Base-by-base conservation (phyloP, 1,284 basidiomycete species). In the Vanrija humicola region DNA sequence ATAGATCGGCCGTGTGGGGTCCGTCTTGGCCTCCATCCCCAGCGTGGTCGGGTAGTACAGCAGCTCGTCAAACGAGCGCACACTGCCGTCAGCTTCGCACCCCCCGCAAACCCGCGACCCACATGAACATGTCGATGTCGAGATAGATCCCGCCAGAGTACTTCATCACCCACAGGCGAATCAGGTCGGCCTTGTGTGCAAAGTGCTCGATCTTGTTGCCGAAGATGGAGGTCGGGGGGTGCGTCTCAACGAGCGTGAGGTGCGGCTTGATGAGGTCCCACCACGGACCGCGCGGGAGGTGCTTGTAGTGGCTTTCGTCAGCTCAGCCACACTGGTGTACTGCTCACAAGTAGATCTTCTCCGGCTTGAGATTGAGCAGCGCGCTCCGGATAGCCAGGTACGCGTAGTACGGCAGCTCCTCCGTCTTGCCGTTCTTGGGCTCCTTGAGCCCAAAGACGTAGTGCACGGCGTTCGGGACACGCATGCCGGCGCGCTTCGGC, bases 141-240 rank as follows among this genome's bases (percentile, higher is more conserved):
- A 80, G 69, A 56, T 80, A 80, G 21, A 80, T 77, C 9, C 80
- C 80, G 5, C 80, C 79, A 5, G 68, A 66, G 50, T 67, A 58
- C 52, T 73, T 66, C 61, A 77, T 67, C 34, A 69, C 70, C 44
- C 70, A 58, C 55, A 79, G 54, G 55, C 74, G 56, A 54, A 74
- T 49, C 46, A 74, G 64, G 56, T 78, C 77, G 28, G 70, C 69
- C 52, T 74, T 71, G 59, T 78, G 77, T 9, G 77, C 77, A 53
- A 77, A 78, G 59, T 78, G 73, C 6, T 59, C 55, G 23, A 59
- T 10, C 25, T 74, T 46, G 34, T 63, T 62, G 3, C 75, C 75
- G 46, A 71, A 69, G 46, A 75, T 68, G 19, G 61, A 38, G 10
- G 68, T 56, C 1, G 74, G 72, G 0, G 67, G 68, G 18, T 64